A percentile compares a stretch with the other conserved stretches of the same genome.
Conservation (phyloP, 495 filamentous ascomycete genomes). For the Filosporella fistucella region DNA sequence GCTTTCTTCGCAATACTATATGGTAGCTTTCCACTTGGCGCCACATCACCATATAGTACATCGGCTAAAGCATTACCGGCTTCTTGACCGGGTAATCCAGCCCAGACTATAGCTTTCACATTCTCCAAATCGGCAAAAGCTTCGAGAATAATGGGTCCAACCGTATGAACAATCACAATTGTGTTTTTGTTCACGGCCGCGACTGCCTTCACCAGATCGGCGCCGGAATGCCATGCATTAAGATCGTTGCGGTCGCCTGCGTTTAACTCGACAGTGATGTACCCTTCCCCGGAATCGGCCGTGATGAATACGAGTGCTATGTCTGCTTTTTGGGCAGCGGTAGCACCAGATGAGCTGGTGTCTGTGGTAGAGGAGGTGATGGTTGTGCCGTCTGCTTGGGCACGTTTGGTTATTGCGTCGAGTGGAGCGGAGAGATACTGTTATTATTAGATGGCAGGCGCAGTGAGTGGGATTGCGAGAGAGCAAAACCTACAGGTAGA, state of each 20-base stretch:
- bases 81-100: conserved; percentile 59
- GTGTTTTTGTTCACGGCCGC: conserved; percentile 78
- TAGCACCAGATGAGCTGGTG: conserved; percentile 33
- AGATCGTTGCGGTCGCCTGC: conserved; percentile 89
- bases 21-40: conserved; percentile 61
- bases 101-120: conserved; percentile 57
- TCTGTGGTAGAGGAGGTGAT: conserved; percentile 64
- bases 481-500: conserved; percentile 52
- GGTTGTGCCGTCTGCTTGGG: conserved; percentile 53
- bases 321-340: conserved; percentile 40
- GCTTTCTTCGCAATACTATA: conserved; percentile 67
- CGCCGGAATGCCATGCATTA: conserved; percentile 71
- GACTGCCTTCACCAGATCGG: conserved; percentile 76
- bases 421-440: conserved; percentile 81
- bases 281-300: conserved; percentile 70
- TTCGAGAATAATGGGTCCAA: conserved; percentile 71
- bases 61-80: conserved; percentile 50
- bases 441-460: background rate
- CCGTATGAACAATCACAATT: conserved; percentile 85
- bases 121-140: conserved; percentile 61
- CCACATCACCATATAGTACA: conserved; percentile 55
- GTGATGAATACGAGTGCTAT: conserved; percentile 69
- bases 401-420: conserved; percentile 72
- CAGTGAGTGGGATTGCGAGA: background rate
- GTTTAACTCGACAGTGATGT: background rate